Base-by-base conservation (phyloP, 2,329 filamentous ascomycete genomes). In the Colletotrichum phormii region DNA sequence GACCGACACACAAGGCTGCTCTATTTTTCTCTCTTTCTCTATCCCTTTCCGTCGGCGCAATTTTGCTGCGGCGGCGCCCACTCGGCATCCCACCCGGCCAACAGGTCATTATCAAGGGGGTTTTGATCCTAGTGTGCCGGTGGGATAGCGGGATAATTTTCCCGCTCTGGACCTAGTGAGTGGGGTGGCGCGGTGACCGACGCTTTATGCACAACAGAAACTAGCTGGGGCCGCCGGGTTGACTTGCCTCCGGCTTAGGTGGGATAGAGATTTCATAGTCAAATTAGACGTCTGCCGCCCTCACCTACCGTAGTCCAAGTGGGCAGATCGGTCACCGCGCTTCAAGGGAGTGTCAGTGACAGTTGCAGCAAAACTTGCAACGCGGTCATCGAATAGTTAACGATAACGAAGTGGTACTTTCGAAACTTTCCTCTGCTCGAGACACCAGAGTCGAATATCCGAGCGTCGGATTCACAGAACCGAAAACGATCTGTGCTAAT, bases 91-190 rank as follows among this genome's bases (percentile, higher is more conserved):
- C 18, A 49, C 42, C 8, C 18, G 42, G 42, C 42, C 42, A 49
- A 49, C 42, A 49, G 7, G 7, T 49, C 15, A 62, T 49, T 9
- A 64, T 26, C 33, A 57, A 49, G 42, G 42, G 15, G 42, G 42
- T 6, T n/a, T 49, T n/a, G 6, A 15, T 18, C 42, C 42, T 65
- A 12, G 51, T 54, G 42, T 68, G 64, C 64, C 53, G 59, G 69
- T 72, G 64, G 64, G 64, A 72, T 69, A 29, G 13, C 24, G 37
- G 49, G 22, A 31, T 35, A 55, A 18, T 54, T 29, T 54, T 54
- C 51, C 26, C 22, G 22, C 26, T 24, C 51, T 54, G 22, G 51
- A 24, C 11, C 22, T 54, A 67, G 51, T n/a, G 4, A 7, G 33
- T 22, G 18, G 42, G 18, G 59, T 49, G 6, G 12, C 11, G 22